phyloP scores from a whole-genome alignment of 2,329 filamentous ascomycete genomes.

The Tolypocladium sp. region DNA sequence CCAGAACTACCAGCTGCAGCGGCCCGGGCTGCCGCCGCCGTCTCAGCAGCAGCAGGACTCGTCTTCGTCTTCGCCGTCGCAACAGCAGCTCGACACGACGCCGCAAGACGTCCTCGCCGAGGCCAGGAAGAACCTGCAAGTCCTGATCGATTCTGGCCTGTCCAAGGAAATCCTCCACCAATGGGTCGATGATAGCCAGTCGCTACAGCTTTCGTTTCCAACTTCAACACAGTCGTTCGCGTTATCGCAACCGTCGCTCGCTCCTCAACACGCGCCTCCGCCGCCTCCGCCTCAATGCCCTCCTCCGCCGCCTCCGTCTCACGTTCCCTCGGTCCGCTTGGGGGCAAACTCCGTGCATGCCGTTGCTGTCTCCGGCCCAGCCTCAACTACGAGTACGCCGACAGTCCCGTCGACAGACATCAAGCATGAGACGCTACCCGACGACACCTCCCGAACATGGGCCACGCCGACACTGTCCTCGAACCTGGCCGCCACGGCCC shows the following conservation, averaged over 20 bases:
- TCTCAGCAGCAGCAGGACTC: constrained; percentile 12
- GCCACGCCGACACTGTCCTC: constrained; percentile 2
- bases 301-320: constrained; percentile 19
- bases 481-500: constrained; percentile 5
- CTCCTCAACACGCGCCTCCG: constrained; percentile 14
- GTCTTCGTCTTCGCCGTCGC: constrained; percentile 7
- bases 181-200: constrained; percentile 28
- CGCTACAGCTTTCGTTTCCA: constrained; percentile 19
- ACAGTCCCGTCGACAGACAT: constrained; percentile 15
- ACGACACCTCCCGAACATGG: constrained; percentile 17
- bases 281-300: constrained; percentile 22
- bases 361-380: constrained; percentile 6
- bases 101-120: constrained; percentile 35
- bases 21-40: constrained; percentile 10
- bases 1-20: constrained; percentile 17
- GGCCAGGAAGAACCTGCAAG: constrained; percentile 35
- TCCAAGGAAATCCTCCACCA: constrained; percentile 33
- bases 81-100: constrained; percentile 22
- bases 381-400: constrained; percentile 4
- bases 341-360: constrained; percentile 7
- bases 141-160: constrained; percentile 34
- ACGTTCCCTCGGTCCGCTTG: constrained; percentile 10
- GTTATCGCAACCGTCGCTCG: constrained; percentile 9
- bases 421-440: constrained; percentile 19
- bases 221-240: constrained; percentile 7